Base-by-base conservation (phyloP, 2,329 filamentous ascomycete species). In the Xylogone sp. region DNA sequence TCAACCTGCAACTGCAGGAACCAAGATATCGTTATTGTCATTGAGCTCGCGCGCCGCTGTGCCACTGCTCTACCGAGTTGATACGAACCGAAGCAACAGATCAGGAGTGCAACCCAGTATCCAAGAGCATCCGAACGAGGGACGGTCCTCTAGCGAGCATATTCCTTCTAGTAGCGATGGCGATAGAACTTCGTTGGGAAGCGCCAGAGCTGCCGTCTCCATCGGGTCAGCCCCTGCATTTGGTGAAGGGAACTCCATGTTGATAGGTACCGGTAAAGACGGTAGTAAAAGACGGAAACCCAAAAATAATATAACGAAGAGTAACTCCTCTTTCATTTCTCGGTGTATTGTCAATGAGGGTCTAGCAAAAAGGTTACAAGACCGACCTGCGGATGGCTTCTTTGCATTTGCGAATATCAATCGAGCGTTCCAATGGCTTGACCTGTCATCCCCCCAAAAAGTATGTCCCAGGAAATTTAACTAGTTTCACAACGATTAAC, bases 251-350 rank as follows among this genome's bases (percentile, higher is more conserved):
- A 97, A 96, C 66, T 79, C 47, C 34, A 79, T 89, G 21, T 76
- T 97, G 24, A 75, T 78, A 10, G 67, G 82, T 2, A 76, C 78
- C 18, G 76, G 78, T 24, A 90, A 90, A 63, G 89, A 92, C 63
- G 79, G 82, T 42, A 84, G 82, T 57, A 97, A 97, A 76, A 81
- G 84, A 67, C 83, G 86, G 65, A 99, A 99, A 69, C 94, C 94
- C 2, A 99, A 97, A 78, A 97, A 93, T 71, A 97, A 95, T 69
- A 94, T 99, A 69, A 86, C 93, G 48, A 99, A 99, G 76, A 97
- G 91, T 73, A 97, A 96, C 69, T 99, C 94, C 9, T 96, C 93
- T 1, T 99, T 97, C 66, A 94, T 99, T 24, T 97, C 93, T n/a
- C 78, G 94, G 50, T 93, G 97, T 27, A 96, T 97, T 57, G 86